Base-by-base conservation (phyloP, 305 asterid genomes). In the Caryopteris hybrid region DNA sequence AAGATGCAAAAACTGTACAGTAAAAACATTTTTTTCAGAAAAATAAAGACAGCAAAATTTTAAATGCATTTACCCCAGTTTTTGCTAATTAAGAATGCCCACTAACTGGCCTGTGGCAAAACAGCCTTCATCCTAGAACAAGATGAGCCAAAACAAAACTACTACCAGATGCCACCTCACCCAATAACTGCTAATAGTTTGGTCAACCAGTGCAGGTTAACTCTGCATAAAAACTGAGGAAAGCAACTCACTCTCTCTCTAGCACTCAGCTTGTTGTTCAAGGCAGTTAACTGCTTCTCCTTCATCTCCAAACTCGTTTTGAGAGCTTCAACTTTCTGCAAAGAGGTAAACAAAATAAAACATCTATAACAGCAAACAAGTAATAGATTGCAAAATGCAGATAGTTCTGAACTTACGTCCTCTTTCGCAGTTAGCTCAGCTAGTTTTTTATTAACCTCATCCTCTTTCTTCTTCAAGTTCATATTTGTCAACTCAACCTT, bases 221-320 rank as follows among this genome's bases (percentile, higher is more conserved):
- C 36, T 27, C 57, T 34, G 63, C 64, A 66, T 16, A 53, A 14
- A 55, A 71, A 65, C 54, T 34, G 29, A 76, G 66, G 47, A 73
- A 72, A 62, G 71, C 51, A 76, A 81, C 95, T 78, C 75, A 89
- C 97, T 52, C 77, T 79, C 81, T 92, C 98, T 88, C 82, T 81
- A 54, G 89, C 39, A 43, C 72, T 82, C 76, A 92, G 84, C 81
- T 77, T 86, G 77, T 89, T 96, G 2, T 84, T 69, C 82, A 88
- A 83, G 36, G 66, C 54, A 64, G 3, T 67, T 62, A 92, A 74
- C 66, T 86, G 86, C 59, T 77, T 81, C 72, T 85, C 96, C 78
- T 86, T 85, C 76, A 17, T 79, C 88, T 83, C 95, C 58, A 92
- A 64, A 61, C 70, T 73, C 64, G 45, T 75, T 75, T 78, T 79